These are phyloP conservation scores for Stentor roeselii DNA, from an alignment of 73 alveolate genomes.

Conservation along the genomic window DNA sequence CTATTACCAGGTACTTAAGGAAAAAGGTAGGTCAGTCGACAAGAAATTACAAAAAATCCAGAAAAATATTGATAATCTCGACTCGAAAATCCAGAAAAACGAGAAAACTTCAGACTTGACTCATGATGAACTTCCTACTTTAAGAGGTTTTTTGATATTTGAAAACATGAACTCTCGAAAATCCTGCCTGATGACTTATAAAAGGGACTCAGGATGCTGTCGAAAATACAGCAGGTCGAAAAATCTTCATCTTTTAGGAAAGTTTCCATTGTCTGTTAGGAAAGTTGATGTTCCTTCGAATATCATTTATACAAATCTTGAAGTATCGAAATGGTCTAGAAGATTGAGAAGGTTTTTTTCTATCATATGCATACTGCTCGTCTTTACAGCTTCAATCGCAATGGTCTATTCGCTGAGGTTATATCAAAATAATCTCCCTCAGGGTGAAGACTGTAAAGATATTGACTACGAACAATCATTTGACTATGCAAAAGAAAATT, in stretches of 20 bases:
- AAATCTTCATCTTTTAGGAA: neutral
- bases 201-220: neutral
- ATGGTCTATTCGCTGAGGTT: neutral
- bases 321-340: neutral
- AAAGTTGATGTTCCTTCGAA: neutral
- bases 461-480: neutral
- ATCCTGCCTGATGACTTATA: neutral
- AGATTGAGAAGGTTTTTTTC: neutral
- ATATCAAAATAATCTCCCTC: neutral
- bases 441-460: neutral
- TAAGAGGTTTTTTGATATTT: neutral
- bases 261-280: neutral
- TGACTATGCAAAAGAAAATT: neutral
- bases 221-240: neutral
- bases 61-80: neutral
- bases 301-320: conserved; percentile 18
- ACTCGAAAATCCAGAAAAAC: neutral
- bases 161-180: neutral
- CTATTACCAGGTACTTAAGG: neutral
- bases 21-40: neutral
- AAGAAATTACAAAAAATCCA: neutral
- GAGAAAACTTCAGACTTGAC: neutral
- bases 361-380: neutral
- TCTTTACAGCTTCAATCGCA: neutral
- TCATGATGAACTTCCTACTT: neutral